Evolutionary conservation across 2,329 filamentous ascomycete species (phyloP).

Genomic region (Penicillium polonicum): DNA sequence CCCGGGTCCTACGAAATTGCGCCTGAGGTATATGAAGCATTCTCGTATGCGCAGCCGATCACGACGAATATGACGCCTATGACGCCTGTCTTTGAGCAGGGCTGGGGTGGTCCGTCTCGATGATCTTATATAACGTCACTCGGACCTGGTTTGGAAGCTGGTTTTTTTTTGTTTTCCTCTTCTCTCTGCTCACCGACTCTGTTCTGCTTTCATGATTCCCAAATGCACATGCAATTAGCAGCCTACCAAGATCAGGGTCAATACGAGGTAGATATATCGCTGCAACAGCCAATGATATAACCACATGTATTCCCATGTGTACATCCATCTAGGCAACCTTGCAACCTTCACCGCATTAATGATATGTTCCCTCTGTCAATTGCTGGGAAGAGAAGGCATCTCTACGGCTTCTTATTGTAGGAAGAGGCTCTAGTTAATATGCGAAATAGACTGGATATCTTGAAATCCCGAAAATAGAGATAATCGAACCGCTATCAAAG

Average conservation of each 20-base stretch:
- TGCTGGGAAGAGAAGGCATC: background rate
- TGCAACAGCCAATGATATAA: background rate
- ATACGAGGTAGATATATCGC: background rate
- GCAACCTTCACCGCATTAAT: background rate
- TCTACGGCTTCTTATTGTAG: background rate
- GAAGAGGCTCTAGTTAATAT: background rate
- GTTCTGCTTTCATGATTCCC: background rate
- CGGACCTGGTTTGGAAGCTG: background rate
- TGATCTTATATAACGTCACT: conserved; percentile 7
- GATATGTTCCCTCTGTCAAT: background rate
- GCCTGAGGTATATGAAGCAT: conserved; percentile 47
- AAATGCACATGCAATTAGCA: background rate
- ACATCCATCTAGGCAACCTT: background rate
- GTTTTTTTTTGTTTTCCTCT: background rate
- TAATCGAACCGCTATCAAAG: background rate
- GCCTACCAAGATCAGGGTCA: background rate
- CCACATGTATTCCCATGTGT: background rate
- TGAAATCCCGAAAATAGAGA: background rate
- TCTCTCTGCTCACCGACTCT: background rate
- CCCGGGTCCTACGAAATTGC: conserved; percentile 43
- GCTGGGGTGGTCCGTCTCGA: conserved; percentile 21
- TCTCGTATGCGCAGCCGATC: conserved; percentile 47
- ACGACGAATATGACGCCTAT: conserved; percentile 43
- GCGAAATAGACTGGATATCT: background rate
- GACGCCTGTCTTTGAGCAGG: conserved; percentile 33